Base-by-base conservation (phyloP, 2,329 filamentous ascomycete species). In the Fonsecaea monophora region DNA sequence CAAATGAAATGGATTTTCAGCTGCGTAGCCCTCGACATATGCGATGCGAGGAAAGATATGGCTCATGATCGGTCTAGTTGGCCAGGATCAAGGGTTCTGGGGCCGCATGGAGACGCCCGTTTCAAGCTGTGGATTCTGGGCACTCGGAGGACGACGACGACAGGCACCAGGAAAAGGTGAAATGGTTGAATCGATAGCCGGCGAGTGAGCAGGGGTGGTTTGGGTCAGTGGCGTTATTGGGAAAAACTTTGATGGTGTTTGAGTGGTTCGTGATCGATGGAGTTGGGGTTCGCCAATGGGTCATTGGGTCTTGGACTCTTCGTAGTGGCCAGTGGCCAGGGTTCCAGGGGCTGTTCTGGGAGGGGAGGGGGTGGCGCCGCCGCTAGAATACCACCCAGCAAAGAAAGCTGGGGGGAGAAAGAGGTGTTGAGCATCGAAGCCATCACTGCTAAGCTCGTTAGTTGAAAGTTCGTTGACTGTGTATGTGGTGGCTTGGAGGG, bases 1-100 rank as follows among this genome's bases (percentile, higher is more conserved):
- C 40, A 40, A 45, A 32, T 18, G 21, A 45, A 60, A 34, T 61
- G 64, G 64, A 50, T 60, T 64, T 66, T 68, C 68, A 64, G 68
- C 65, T 68, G 62, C 37, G 50, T 50, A 57, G 30, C 30, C 32
- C 48, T 68, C 61, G 63, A 62, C 48, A 21, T 56, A 64, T 56
- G 64, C 38, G 50, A 64, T 45, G 54, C 54, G 38, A 38, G 56
- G 25, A 40, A 56, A 61, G 48, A 65, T 62, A 54, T 70, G 60
- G 42, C 55, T 61, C 58, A 65, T 40, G 53, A 40, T 55, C 38
- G 48, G 38, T 18, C 38, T 54, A 35, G 59, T 53, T 54, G 18
- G 59, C 37, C 18, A 55, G 45, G 53, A 40, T 58, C 65, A 53
- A 60, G 66, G 50, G 62, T 62, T 61, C 30, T 57, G 35, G 55